phyloP scores from a whole-genome alignment of 106 monocot species.

The Vanilla planifolia region DNA sequence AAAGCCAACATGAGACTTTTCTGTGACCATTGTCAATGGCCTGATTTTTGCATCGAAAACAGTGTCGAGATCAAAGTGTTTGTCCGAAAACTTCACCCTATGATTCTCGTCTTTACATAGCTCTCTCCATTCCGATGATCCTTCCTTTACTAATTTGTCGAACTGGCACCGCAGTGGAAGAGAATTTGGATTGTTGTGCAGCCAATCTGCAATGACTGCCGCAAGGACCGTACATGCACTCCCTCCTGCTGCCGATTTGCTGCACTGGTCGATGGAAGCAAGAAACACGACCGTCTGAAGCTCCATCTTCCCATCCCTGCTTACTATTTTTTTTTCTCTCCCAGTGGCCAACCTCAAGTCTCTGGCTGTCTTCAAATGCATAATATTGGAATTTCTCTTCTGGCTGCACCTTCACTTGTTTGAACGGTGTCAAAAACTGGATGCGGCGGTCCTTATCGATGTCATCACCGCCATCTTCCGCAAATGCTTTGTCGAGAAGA shows the following conservation, averaged over 20 bases:
- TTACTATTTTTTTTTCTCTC: slow-evolving; percentile 23
- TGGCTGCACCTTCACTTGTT: not conserved
- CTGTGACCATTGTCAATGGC: slow-evolving; percentile 14
- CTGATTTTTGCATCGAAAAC: slow-evolving; percentile 30
- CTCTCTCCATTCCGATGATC: slow-evolving; percentile 43
- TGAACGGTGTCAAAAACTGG: not conserved
- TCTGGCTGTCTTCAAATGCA: slow-evolving; percentile 5
- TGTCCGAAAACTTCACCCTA: slow-evolving; percentile 30
- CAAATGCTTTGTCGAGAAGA: slow-evolving; percentile 1
- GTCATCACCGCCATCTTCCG: slow-evolving; percentile 9
- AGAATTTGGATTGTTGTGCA: slow-evolving; percentile 22
- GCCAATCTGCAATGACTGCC: slow-evolving; percentile 53
- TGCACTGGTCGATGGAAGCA: slow-evolving; percentile 58
- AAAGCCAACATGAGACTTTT: slow-evolving; percentile 41
- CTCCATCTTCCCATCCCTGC: slow-evolving; percentile 37
- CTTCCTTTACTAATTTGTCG: slow-evolving; percentile 34
- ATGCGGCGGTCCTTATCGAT: not conserved
- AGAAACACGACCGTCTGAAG: slow-evolving; percentile 34
- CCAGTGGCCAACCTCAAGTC: slow-evolving; percentile 28
- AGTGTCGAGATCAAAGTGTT: slow-evolving; percentile 65
- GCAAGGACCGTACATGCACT: slow-evolving; percentile 54
- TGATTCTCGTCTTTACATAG: slow-evolving; percentile 26
- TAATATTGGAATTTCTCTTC: not conserved
- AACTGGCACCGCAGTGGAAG: slow-evolving; percentile 32
- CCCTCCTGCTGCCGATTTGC: slow-evolving; percentile 38